These are phyloP conservation scores for Lolium perenne DNA, from an alignment of 176 grass and related monocot genomes.

Conservation along the genomic window DNA sequence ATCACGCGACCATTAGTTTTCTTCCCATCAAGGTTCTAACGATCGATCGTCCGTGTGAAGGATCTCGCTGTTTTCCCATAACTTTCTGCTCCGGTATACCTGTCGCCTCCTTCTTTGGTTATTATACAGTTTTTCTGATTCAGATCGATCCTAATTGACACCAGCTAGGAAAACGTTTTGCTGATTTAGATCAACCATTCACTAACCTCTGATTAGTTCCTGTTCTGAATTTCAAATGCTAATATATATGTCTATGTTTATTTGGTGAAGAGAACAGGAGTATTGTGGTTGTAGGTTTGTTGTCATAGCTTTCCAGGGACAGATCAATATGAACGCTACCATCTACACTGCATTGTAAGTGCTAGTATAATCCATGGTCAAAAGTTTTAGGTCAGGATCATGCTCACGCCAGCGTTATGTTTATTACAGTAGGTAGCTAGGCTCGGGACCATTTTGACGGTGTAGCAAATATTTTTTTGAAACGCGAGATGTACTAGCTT, in stretches of 20 bases:
- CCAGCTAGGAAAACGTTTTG: neutral
- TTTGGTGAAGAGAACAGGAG: neutral
- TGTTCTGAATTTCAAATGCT: neutral
- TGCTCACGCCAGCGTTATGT: neutral
- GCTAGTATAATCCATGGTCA: constrained; percentile 28
- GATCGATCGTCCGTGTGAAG: neutral
- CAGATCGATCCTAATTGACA: neutral
- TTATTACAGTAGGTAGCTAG: constrained; percentile 14
- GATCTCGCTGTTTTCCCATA: neutral
- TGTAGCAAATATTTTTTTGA: too few relatives aligned
- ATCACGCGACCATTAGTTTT: constrained; percentile 15
- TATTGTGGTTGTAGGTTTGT: too few relatives aligned
- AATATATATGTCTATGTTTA: neutral
- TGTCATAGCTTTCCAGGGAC: too few relatives aligned
- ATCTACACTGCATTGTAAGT: too few relatives aligned
- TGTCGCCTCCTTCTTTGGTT: neutral
- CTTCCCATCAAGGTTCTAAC: constrained; percentile 6
- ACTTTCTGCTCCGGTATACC: neutral
- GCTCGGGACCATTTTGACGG: neutral
- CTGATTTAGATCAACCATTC: neutral
- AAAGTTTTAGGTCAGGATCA: constrained; percentile 40
- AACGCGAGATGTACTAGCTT: too few relatives aligned
- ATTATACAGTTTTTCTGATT: too few relatives aligned
- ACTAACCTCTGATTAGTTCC: neutral
- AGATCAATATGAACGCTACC: neutral